Evolutionary conservation across 1,284 basidiomycete species (phyloP).

Genomic region (Naganishia sp.): DNA sequence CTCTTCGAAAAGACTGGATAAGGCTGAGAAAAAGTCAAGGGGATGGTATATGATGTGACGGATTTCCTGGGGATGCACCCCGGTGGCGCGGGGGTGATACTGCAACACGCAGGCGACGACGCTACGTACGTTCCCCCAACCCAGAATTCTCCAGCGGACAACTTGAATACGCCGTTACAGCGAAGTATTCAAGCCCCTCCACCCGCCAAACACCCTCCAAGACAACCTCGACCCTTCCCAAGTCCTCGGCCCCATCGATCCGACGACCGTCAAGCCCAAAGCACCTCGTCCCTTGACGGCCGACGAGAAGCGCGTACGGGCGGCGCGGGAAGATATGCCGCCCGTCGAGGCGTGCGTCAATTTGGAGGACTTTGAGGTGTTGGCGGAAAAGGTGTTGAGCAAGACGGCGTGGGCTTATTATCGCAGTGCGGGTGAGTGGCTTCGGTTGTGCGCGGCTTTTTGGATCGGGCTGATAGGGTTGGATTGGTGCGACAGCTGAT

Average conservation of each 20-base stretch:
- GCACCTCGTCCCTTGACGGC: slow-evolving; percentile 41
- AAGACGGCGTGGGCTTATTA: slow-evolving; percentile 62
- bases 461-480: neutral
- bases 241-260: slow-evolving; percentile 70
- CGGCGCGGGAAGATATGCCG: slow-evolving; percentile 62
- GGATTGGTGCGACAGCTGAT: slow-evolving; percentile 16
- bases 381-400: slow-evolving; percentile 54
- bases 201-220: slow-evolving; percentile 54
- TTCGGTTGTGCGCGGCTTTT: neutral
- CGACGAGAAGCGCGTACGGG: slow-evolving; percentile 66
- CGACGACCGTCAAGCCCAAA: slow-evolving; percentile 55
- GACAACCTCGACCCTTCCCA: slow-evolving; percentile 57
- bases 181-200: slow-evolving; percentile 56
- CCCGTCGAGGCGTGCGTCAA: slow-evolving; percentile 69
- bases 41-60: slow-evolving; percentile 63
- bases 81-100: slow-evolving; percentile 59
- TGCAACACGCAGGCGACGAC: slow-evolving; percentile 61
- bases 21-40: slow-evolving; percentile 31
- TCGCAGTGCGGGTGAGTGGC: slow-evolving; percentile 46
- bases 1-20: slow-evolving; percentile 35
- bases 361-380: slow-evolving; percentile 66
- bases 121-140: slow-evolving; percentile 56
- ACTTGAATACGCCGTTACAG: slow-evolving; percentile 19
- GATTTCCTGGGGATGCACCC: slow-evolving; percentile 70
- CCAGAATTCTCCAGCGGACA: neutral